Base-by-base conservation (phyloP, 768 basidiomycete species). In the Boletus rubescentipes region DNA sequence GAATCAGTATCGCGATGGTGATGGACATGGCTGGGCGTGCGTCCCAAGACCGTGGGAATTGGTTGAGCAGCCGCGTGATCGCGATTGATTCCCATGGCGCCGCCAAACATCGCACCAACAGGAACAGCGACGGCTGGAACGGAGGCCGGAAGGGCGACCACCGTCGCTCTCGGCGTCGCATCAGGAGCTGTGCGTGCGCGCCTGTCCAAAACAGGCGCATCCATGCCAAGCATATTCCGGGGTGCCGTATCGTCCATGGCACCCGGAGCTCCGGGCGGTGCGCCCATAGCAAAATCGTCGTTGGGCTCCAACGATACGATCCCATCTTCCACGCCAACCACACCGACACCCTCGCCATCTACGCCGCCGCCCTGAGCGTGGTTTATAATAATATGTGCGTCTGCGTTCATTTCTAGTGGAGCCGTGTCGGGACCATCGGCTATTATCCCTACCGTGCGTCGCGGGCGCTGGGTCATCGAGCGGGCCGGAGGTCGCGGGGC, bases 201-300 rank as follows among this genome's bases (percentile, higher is more conserved):
- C 53, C 69, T 60, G 32, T 67, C 70, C 50, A 70, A 59, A 4
- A 61, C 49, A 42, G 68, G 61, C 42, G 60, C 51, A 39, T 64
- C 57, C 62, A 63, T 49, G 26, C 62, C 70, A 29, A 64, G 65
- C 45, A 72, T 35, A 47, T 67, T 63, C 58, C 69, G 59, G 5
- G 61, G 66, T 1, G 44, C 47, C 2, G 64, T 65, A 35, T 67
- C 67, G n/a, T 72, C 67, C 65, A 89, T 83, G 0, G 91, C 91
- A 46, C 91, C 91, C 1, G 91, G 91, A n/a, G 92, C 91, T 36
- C 91, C 91, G 9, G 92, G 92, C 2, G 91, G 91, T 0, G 91
- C 91, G 43, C 91, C 91, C 86, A 92, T 90, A 6, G 87, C 89
- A 59, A 93, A 89, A 67, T 90, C 89, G 61, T 93, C 91, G 57